Conservation (phyloP, 306 rosid species). For the Sophora flavescens region DNA sequence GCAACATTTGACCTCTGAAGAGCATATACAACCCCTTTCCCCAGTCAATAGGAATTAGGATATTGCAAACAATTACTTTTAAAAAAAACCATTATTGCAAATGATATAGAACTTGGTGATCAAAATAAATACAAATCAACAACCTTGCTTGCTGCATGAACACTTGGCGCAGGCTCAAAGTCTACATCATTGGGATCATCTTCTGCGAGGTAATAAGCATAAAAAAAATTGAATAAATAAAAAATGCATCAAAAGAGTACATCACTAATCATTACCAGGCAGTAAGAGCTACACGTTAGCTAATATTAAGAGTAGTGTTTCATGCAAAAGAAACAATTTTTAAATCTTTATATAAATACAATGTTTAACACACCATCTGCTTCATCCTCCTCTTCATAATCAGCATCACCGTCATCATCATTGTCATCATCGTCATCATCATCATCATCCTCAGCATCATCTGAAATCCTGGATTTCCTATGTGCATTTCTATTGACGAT, state of each 20-base stretch:
- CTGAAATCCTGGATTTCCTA: conserved; percentile 67
- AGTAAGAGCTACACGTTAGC: conserved; percentile 10
- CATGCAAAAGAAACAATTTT: conserved; percentile 42
- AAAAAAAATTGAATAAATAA: not conserved
- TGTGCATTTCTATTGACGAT: conserved; percentile 48
- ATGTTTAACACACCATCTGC: conserved; percentile 71
- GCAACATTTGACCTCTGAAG: conserved; percentile 29
- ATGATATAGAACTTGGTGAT: conserved; percentile 40
- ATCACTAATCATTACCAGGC: conserved; percentile 27
- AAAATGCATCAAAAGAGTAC: conserved; percentile 33
- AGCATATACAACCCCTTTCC: conserved; percentile 19
- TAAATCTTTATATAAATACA: conserved; percentile 34
- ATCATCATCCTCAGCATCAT: conserved; percentile 56
- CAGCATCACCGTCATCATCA: conserved; percentile 73
- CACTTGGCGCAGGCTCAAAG: conserved; percentile 79
- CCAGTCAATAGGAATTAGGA: not conserved
- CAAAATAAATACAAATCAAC: conserved; percentile 22
- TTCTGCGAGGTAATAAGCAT: conserved; percentile 60
- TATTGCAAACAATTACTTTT: not conserved
- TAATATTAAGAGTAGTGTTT: conserved; percentile 28
- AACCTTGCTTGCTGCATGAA: conserved; percentile 81
- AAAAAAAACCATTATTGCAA: not conserved
- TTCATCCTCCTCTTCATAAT: conserved; percentile 93
- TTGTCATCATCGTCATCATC: conserved; percentile 42
- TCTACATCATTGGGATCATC: conserved; percentile 98